A percentile compares a stretch with the other conserved stretches of the same genome.
phyloP scores from a whole-genome alignment of 305 asterid species.

The Nicotiana rustica region DNA sequence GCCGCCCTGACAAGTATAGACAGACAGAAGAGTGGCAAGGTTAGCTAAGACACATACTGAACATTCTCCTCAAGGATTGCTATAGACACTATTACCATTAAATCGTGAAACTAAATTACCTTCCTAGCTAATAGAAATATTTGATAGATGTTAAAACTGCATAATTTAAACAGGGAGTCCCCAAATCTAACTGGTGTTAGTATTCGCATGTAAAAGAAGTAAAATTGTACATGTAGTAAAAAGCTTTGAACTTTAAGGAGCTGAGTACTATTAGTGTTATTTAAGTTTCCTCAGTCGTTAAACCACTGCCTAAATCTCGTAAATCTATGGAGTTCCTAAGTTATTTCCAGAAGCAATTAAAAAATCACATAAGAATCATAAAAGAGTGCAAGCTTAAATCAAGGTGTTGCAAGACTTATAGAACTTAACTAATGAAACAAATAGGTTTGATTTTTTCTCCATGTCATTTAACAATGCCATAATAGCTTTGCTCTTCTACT shows the following conservation, averaged over 20 bases:
- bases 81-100: slow-evolving; percentile 21
- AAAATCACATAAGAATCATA: neutral
- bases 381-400: slow-evolving; percentile 8
- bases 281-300: neutral
- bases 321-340: slow-evolving; percentile 21
- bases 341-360: neutral
- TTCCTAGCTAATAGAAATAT: neutral
- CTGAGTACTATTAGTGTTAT: neutral
- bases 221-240: neutral
- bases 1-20: slow-evolving; percentile 59
- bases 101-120: slow-evolving; percentile 7
- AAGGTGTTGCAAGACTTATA: neutral
- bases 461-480: neutral
- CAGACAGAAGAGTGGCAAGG: slow-evolving; percentile 21
- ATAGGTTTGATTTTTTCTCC: neutral
- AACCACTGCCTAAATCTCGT: neutral
- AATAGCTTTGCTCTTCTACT: neutral
- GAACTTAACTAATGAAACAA: slow-evolving; percentile 1
- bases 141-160: neutral
- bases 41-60: neutral
- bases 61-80: neutral
- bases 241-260: neutral
- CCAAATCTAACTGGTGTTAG: slow-evolving; percentile 17
- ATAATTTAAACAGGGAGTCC: slow-evolving; percentile 2
- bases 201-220: neutral